Evolutionary conservation across 2,329 filamentous ascomycete species (phyloP).

Genomic region (Arthrobotrys sphaeroides): DNA sequence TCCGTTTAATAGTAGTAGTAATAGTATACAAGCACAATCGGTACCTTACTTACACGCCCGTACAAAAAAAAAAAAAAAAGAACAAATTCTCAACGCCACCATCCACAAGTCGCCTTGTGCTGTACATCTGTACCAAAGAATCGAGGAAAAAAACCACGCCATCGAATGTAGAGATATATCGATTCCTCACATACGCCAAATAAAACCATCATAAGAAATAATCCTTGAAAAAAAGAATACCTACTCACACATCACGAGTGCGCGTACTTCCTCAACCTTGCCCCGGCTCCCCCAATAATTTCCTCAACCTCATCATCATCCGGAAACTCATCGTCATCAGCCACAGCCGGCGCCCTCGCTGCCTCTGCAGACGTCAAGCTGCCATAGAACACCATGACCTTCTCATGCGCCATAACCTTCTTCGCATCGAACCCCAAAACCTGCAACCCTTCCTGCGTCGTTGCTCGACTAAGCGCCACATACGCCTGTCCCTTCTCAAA

Average conservation of each 20-base stretch:
- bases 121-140: background rate
- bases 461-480: conserved; percentile 92
- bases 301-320: conserved; percentile 50
- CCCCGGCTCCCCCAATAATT: background rate
- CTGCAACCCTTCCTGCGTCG: conserved; percentile 83
- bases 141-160: background rate
- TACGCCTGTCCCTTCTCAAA: conserved; percentile 99
- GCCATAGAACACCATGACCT: conserved; percentile 84
- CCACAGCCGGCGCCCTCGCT: conserved; percentile 57
- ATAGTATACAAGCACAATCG: no score
- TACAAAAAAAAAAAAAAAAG: background rate
- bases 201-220: background rate
- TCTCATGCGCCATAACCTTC: conserved; percentile 93
- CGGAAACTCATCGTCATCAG: conserved; percentile 59
- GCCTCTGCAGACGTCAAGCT: conserved; percentile 79
- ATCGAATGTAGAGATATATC: conserved; percentile 31
- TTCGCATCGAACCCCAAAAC: conserved; percentile 86
- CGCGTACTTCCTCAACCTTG: conserved; percentile 31
- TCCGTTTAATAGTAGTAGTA: no score
- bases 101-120: background rate
- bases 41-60: no score
- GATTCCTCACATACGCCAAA: no score
- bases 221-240: background rate
- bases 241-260: conserved; percentile 4
- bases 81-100: background rate